These are phyloP conservation scores for Yarrowia deformans DNA, from an alignment of 805 yeast genomes.

Conservation along the genomic window DNA sequence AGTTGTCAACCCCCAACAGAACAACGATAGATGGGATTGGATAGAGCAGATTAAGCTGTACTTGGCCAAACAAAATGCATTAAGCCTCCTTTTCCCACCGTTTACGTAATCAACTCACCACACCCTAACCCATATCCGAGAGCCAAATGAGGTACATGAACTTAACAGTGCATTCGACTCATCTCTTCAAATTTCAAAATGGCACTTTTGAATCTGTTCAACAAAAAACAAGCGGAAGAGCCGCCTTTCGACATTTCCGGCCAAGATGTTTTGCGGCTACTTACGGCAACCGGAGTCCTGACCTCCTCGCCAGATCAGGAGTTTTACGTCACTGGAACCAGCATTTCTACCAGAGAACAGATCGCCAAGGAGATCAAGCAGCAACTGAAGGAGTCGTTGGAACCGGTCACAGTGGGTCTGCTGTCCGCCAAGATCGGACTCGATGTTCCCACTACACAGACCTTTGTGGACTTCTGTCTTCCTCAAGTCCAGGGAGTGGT, in stretches of 20 bases:
- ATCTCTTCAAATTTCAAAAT: constrained; percentile 12
- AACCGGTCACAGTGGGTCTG: constrained; percentile 31
- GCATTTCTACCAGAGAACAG: constrained; percentile 29
- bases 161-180: constrained; percentile 2
- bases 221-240: constrained; percentile 12
- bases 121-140: constrained; percentile 13
- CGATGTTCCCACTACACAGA: constrained; percentile 21
- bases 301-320: constrained; percentile 30
- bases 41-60: too few relatives aligned
- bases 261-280: constrained; percentile 31
- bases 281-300: constrained; percentile 14
- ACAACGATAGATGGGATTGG: too few relatives aligned
- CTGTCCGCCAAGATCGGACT: constrained; percentile 16
- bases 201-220: constrained; percentile 29
- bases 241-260: constrained; percentile 15
- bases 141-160: not conserved
- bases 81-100: not conserved
- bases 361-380: constrained; percentile 26
- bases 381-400: constrained; percentile 23
- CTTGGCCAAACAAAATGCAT: too few relatives aligned
- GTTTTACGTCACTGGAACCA: constrained; percentile 25
- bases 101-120: not conserved
- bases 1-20: too few relatives aligned
- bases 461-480: constrained; percentile 19
- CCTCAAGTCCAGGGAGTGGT: constrained; percentile 20